Base-by-base conservation (phyloP, 208 protist species). In the Spongospora subterranea region DNA sequence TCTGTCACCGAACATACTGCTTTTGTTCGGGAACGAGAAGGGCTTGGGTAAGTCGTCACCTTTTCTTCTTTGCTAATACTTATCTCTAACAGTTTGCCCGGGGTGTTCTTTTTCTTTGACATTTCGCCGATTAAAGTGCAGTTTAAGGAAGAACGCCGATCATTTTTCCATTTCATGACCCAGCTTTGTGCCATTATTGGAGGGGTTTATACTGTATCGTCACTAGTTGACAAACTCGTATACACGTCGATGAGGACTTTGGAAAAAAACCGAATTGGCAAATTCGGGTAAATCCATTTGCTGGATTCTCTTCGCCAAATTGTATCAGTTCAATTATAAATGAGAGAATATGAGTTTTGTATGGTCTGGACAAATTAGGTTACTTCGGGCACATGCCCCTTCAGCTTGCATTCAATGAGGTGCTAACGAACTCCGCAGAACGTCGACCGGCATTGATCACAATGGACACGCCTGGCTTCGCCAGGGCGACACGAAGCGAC, bases 171-270 rank as follows among this genome's bases (percentile, higher is more conserved):
- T 89, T 98, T 98, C 92, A 88, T 98, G 1, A 98, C 97, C 0
- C 95, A 95, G 89, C 93, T 98, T 6, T 98, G 96, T 91, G 97
- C 97, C 46, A 97, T 98, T 88, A 92, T 98, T 43, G 97, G 97
- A 17, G 97, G 97, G 45, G 96, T 98, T 0, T 98, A 96, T 91
- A 98, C 96, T 41, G 96, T 97, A 0, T 94, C 94, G 0, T 95
- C 95, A 35, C 89, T 96, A 0, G 77, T 90, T 91, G 96, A 93
- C 91, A 95, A 88, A 71, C 88, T 93, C 54, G 92, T 95, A 46
- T 95, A 94, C 71, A 50, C 88, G 64, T 88, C 93, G 13, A 88
- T 94, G 20, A 91, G 92, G 35, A 89, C 93, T 11, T 29, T 95
- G 0, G 45, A 93, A 64, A 93, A 92, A 54, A 95, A 94, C 46